Conservation (phyloP, 345 rosid species). For the Cardamine resedifolia region DNA sequence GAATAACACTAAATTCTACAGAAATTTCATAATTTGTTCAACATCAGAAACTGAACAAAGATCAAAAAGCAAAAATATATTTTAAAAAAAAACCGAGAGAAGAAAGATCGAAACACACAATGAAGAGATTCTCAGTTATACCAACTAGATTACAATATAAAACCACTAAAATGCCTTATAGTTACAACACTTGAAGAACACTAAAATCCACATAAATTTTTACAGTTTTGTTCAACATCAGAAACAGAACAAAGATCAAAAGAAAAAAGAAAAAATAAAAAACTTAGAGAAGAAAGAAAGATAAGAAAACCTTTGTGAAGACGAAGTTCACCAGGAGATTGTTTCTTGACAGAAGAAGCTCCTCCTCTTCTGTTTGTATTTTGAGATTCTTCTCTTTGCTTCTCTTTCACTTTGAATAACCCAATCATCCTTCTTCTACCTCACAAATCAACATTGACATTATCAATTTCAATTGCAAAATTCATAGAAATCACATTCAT, state of each 20-base stretch:
- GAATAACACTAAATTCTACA: neutral
- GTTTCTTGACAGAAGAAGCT: constrained; percentile 48
- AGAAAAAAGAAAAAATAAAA: neutral
- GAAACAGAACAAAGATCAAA: neutral
- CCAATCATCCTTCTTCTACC: constrained; percentile 62
- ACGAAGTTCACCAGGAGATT: constrained; percentile 82
- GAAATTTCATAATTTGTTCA: neutral
- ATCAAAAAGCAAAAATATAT: neutral
- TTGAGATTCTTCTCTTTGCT: constrained; percentile 66
- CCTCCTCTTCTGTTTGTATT: constrained; percentile 50
- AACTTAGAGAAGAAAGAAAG: neutral
- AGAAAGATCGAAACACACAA: neutral
- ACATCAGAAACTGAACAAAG: neutral
- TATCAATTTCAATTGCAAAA: constrained; percentile 1
- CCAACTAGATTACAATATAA: constrained; percentile 2
- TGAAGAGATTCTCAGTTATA: neutral
- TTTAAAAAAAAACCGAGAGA: too few relatives aligned
- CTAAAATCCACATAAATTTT: neutral
- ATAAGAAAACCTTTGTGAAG: constrained; percentile 75
- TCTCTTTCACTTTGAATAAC: constrained; percentile 74
- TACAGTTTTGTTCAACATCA: neutral
- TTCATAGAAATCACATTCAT: constrained; percentile 32
- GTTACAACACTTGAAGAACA: neutral
- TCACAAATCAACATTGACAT: neutral
- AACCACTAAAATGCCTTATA: neutral